A percentile compares a stretch with the other conserved stretches of the same genome.
phyloP scores from a whole-genome alignment of 225 moss, liverwort and hornwort species.

The Pseudisothecium myosuroides region DNA sequence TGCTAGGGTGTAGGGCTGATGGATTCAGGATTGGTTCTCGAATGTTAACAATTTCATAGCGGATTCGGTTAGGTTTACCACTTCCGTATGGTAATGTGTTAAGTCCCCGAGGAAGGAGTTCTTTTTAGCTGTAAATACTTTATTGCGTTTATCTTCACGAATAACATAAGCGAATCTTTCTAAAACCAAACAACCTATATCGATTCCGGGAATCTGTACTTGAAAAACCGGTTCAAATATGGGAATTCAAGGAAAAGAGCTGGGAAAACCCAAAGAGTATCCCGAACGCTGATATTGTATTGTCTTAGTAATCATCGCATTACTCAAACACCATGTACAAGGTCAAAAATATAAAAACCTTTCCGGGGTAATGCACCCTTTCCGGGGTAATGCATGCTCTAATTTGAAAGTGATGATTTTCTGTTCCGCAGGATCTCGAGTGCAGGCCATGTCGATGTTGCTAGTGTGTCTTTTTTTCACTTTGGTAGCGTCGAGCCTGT shows the following conservation, averaged over 20 bases:
- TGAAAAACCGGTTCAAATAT: background rate
- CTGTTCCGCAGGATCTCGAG: constrained; percentile 1
- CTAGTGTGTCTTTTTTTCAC: background rate
- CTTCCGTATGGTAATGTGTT: background rate
- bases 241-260: background rate
- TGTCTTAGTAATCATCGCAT: background rate
- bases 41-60: background rate
- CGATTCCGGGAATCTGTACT: background rate
- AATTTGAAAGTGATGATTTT: background rate
- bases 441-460: background rate
- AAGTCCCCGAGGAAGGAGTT: background rate
- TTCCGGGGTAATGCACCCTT: no score
- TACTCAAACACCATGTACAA: background rate
- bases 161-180: background rate
- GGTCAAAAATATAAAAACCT: background rate
- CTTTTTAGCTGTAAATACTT: background rate
- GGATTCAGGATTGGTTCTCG: background rate
- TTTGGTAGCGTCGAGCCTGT: constrained; percentile 9
- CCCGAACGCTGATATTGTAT: background rate
- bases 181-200: background rate
- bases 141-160: background rate
- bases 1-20: background rate
- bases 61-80: background rate
- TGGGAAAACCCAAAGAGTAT: background rate
- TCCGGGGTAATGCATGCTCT: background rate